Evolutionary conservation across 2,329 filamentous ascomycete genomes (phyloP).

Genomic region (Fusarium nygamai): DNA sequence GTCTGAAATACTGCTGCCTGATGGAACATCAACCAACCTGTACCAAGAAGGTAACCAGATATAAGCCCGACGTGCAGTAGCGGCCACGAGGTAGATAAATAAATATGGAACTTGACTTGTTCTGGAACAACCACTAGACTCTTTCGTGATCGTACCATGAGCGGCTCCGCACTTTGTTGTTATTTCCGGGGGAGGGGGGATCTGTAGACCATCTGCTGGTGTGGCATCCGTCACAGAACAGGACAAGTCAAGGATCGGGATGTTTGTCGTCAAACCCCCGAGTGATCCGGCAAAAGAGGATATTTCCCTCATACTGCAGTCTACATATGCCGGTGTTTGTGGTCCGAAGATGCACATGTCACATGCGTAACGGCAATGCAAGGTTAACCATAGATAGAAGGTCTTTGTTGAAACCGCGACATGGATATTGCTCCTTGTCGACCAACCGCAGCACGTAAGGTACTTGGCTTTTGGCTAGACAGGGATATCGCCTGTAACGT

Average conservation of each 20-base stretch:
- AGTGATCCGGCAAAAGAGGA: background rate
- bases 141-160: conserved; percentile 9
- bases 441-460: background rate
- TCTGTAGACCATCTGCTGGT: background rate
- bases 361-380: conserved; percentile 9
- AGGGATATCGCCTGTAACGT: conserved; percentile 2
- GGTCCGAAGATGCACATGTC: background rate
- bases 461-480: conserved; percentile 25
- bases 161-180: conserved; percentile 21
- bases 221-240: background rate
- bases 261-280: conserved; percentile 1
- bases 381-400: conserved; percentile 24
- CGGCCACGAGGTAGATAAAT: background rate
- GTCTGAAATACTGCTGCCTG: conserved; percentile 26
- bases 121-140: conserved; percentile 1
- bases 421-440: background rate
- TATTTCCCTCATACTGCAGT: background rate
- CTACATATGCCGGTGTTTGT: conserved; percentile 4
- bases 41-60: background rate
- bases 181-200: conserved; percentile 13
- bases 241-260: background rate
- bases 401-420: conserved; percentile 13
- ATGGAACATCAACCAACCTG: conserved; percentile 5
- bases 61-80: conserved; percentile 18
- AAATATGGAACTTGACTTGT: conserved; percentile 7